Evolutionary conservation across 352 stramenopile species (phyloP).

Genomic region (Phytopythium montanum): DNA sequence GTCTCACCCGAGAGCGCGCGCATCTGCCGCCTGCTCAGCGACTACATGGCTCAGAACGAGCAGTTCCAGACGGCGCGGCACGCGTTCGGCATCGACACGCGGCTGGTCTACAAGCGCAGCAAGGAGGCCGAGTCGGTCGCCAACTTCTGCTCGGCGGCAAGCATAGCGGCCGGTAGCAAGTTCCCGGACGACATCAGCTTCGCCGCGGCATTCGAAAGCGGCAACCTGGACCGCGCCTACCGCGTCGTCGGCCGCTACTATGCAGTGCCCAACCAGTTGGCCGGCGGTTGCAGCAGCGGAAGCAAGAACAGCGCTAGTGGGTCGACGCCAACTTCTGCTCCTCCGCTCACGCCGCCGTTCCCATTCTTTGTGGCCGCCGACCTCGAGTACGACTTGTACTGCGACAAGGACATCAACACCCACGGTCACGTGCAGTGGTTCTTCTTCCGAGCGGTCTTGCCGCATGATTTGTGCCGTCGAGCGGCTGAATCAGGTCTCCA

Average conservation of each 20-base stretch:
- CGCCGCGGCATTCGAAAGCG: constrained; percentile 68
- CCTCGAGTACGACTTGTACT: constrained; percentile 74
- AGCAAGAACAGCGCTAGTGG: constrained; percentile 1
- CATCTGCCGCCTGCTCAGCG: constrained; percentile 40
- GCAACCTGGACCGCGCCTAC: constrained; percentile 71
- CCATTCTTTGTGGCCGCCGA: constrained; percentile 55
- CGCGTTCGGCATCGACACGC: constrained; percentile 51
- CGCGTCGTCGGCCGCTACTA: constrained; percentile 57
- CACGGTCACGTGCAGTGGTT: constrained; percentile 89
- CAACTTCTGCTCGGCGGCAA: background rate
- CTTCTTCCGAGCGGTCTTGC: constrained; percentile 65
- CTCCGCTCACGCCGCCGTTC: constrained; percentile 25
- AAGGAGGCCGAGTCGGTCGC: constrained; percentile 30
- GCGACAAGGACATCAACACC: constrained; percentile 65
- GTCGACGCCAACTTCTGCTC: background rate
- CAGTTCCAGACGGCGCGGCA: constrained; percentile 52
- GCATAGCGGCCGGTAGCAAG: background rate
- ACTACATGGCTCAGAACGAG: constrained; percentile 76
- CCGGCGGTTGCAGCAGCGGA: constrained; percentile 5
- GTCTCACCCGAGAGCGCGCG: constrained; percentile 10
- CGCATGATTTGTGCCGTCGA: constrained; percentile 3
- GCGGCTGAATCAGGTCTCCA: constrained; percentile 12
- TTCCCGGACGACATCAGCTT: constrained; percentile 46
- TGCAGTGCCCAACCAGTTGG: constrained; percentile 24
- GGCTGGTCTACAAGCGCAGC: constrained; percentile 63